Evolutionary conservation across 1,139 yeast species (phyloP).

Genomic region (Sugiyamaella grinbergsii): DNA sequence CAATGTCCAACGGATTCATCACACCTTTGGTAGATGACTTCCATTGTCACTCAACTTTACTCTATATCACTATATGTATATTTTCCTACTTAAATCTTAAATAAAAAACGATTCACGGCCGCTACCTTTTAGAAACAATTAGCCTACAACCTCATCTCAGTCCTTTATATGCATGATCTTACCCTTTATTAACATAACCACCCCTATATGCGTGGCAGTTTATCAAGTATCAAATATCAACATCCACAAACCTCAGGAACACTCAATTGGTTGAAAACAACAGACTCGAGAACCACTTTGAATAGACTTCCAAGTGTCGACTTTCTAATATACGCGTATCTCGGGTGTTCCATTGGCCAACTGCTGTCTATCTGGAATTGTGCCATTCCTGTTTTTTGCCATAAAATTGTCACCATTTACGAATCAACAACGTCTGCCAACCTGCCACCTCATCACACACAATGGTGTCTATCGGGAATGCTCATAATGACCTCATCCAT

Average conservation of each 20-base stretch:
- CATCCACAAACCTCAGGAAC: not conserved
- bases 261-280: too few species aligned
- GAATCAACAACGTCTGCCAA: not conserved
- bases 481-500: constrained; percentile 76
- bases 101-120: too few species aligned
- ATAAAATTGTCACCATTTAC: too few species aligned
- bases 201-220: constrained; percentile 4
- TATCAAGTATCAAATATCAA: constrained; percentile 3
- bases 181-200: not conserved
- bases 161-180: not conserved
- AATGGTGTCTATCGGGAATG: constrained; percentile 42
- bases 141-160: not conserved
- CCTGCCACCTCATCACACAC: not conserved
- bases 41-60: too few species aligned
- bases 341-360: not conserved
- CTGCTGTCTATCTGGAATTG: not conserved
- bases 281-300: too few species aligned
- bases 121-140: too few species aligned
- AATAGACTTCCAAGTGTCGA: not conserved
- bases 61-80: too few species aligned
- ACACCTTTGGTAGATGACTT: too few species aligned
- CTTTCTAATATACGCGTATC: not conserved
- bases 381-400: not conserved
- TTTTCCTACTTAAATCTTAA: too few species aligned
- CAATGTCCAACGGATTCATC: too few species aligned